Evolutionary conservation across 2,329 filamentous ascomycete species (phyloP).

Genomic region (Zymoseptoria crescenta): DNA sequence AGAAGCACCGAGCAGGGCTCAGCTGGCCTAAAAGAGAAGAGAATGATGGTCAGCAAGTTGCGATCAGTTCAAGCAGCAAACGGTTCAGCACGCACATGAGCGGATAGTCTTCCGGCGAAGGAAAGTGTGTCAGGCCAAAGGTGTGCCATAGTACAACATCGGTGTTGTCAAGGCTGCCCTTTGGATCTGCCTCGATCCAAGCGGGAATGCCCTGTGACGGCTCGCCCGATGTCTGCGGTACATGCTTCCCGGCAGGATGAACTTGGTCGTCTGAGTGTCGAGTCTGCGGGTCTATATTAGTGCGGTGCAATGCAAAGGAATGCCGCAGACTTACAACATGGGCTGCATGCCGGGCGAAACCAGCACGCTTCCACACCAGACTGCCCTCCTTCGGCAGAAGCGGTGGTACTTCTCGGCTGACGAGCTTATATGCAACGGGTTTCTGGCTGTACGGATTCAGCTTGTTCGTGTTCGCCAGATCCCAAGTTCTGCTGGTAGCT

Average conservation of each 20-base stretch:
- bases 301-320: background rate
- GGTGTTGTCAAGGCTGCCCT: slow-evolving; percentile 64
- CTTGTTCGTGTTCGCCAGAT: slow-evolving; percentile 77
- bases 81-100: slow-evolving; percentile 52
- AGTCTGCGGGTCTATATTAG: background rate
- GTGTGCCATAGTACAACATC: slow-evolving; percentile 92
- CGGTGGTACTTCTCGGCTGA: slow-evolving; percentile 72
- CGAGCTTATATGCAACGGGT: slow-evolving; percentile 79
- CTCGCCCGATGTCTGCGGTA: slow-evolving; percentile 78
- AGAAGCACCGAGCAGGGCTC: slow-evolving; percentile 66
- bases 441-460: slow-evolving; percentile 82
- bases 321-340: slow-evolving; percentile 50
- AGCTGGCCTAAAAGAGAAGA: slow-evolving; percentile 21
- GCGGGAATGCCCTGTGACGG: slow-evolving; percentile 64
- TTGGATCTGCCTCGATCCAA: slow-evolving; percentile 65
- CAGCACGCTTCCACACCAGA: slow-evolving; percentile 82
- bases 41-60: background rate
- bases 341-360: slow-evolving; percentile 77
- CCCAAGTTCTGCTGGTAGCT: slow-evolving; percentile 73
- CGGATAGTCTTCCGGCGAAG: slow-evolving; percentile 82
- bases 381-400: slow-evolving; percentile 73
- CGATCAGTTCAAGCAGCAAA: background rate
- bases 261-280: slow-evolving; percentile 71
- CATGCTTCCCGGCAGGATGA: slow-evolving; percentile 78
- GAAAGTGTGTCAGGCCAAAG: slow-evolving; percentile 85